These are phyloP conservation scores for Plasmopara muralis DNA, from an alignment of 352 stramenopile species.

Conservation along the genomic window DNA sequence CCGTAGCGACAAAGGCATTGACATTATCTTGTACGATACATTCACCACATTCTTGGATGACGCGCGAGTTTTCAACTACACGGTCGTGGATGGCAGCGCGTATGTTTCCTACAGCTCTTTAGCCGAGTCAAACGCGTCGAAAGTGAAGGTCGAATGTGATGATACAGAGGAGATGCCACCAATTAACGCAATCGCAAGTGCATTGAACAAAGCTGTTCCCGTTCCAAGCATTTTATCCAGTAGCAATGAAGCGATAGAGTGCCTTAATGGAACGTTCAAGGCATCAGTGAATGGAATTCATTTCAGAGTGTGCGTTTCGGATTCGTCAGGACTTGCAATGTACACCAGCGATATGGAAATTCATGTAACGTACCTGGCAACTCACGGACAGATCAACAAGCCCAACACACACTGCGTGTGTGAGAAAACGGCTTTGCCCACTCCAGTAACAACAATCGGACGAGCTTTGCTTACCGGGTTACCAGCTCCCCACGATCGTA, in stretches of 20 bases:
- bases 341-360: slow-evolving; percentile 20
- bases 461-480: slow-evolving; percentile 16
- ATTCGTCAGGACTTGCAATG: slow-evolving; percentile 7
- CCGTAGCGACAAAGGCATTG: neutral
- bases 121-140: neutral
- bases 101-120: slow-evolving; percentile 14
- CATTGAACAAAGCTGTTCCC: slow-evolving; percentile 11
- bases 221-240: slow-evolving; percentile 9
- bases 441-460: slow-evolving; percentile 9
- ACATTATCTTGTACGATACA: slow-evolving; percentile 22
- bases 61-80: slow-evolving; percentile 19
- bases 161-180: slow-evolving; percentile 8
- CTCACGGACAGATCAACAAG: slow-evolving; percentile 4
- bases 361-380: slow-evolving; percentile 11
- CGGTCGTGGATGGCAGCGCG: slow-evolving; percentile 17
- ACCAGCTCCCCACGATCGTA: neutral
- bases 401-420: slow-evolving; percentile 3
- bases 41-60: slow-evolving; percentile 20
- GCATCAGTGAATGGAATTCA: slow-evolving; percentile 20
- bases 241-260: slow-evolving; percentile 11
- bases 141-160: slow-evolving; percentile 9
- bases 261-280: slow-evolving; percentile 19
- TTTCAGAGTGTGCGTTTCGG: slow-evolving; percentile 19
- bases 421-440: slow-evolving; percentile 9
- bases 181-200: slow-evolving; percentile 22